A percentile compares a stretch with the other conserved stretches of the same genome.
phyloP scores from a whole-genome alignment of 2,329 filamentous ascomycete species.

The Colletotrichum ledebouriae region DNA sequence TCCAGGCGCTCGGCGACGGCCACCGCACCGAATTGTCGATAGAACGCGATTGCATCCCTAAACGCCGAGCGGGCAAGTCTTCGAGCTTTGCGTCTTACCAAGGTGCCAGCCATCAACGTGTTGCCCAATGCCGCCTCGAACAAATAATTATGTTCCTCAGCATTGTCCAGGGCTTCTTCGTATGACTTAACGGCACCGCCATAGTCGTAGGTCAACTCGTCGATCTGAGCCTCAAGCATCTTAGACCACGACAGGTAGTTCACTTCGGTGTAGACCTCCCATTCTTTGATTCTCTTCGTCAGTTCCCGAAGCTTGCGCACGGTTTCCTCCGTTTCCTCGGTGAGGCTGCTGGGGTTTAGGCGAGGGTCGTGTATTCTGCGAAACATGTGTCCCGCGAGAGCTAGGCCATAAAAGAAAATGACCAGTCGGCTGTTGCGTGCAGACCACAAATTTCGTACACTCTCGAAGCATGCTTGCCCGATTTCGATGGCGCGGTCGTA shows the following conservation, averaged over 20 bases:
- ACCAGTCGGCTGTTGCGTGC: constrained; percentile 69
- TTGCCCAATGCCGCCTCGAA: constrained; percentile 81
- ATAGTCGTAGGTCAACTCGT: constrained; percentile 71
- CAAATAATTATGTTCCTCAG: constrained; percentile 73
- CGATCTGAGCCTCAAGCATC: constrained; percentile 76
- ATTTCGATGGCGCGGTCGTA: constrained; percentile 71
- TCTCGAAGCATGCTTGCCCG: constrained; percentile 63
- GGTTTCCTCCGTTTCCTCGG: constrained; percentile 60
- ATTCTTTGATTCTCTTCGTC: constrained; percentile 73
- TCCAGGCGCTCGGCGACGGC: constrained; percentile 78
- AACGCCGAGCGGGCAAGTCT: constrained; percentile 78
- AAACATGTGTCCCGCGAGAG: constrained; percentile 66
- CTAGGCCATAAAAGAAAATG: constrained; percentile 71
- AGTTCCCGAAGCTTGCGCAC: constrained; percentile 67
- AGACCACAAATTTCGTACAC: constrained; percentile 68
- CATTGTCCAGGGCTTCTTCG: constrained; percentile 80
- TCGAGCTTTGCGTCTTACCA: constrained; percentile 74
- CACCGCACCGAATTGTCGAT: constrained; percentile 75
- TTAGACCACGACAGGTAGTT: constrained; percentile 81
- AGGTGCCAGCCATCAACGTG: constrained; percentile 80
- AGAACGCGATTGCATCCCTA: constrained; percentile 76
- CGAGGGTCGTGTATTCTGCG: constrained; percentile 63
- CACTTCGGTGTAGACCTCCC: constrained; percentile 73
- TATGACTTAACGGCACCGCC: constrained; percentile 73
- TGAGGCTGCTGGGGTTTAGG: constrained; percentile 57